phyloP scores from a whole-genome alignment of 177 flowering plant genomes.

The Vitis hybrid region DNA sequence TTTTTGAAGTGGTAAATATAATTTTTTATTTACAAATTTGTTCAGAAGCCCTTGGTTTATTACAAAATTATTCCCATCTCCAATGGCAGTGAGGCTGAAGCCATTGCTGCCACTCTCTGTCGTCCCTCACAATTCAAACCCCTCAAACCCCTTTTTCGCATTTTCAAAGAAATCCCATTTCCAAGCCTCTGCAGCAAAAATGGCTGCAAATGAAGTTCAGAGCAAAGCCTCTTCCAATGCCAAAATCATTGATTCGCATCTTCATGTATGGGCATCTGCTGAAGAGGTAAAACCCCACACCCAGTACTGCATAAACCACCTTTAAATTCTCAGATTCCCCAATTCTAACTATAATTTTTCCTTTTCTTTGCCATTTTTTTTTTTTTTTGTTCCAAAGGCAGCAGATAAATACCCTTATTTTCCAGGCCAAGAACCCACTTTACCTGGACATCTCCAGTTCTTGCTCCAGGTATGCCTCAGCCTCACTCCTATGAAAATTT shows the following conservation, averaged over 20 bases:
- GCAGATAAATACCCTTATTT: conserved; percentile 69
- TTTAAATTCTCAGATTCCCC: background rate
- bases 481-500: too few relatives aligned
- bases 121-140: background rate
- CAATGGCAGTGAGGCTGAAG: conserved; percentile 24
- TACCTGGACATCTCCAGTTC: conserved; percentile 71
- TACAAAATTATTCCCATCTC: too few relatives aligned
- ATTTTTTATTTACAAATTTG: too few relatives aligned
- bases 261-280: conserved; percentile 92
- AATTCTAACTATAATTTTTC: background rate
- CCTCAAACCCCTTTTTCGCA: background rate
- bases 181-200: conserved; percentile 20
- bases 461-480: conserved; percentile 58
- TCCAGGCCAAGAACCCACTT: conserved; percentile 86
- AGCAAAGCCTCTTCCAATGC: conserved; percentile 2
- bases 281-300: conserved; percentile 47
- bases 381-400: conserved; percentile 39
- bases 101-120: conserved; percentile 13
- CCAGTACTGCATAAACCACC: too few relatives aligned
- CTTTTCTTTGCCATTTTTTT: background rate
- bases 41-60: too few relatives aligned
- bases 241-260: conserved; percentile 76
- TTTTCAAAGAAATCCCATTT: conserved; percentile 8
- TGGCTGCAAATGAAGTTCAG: conserved; percentile 19
- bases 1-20: too few relatives aligned